These are phyloP conservation scores for Tagetes erecta DNA, from an alignment of 129 eudicot species.

Conservation along the genomic window DNA sequence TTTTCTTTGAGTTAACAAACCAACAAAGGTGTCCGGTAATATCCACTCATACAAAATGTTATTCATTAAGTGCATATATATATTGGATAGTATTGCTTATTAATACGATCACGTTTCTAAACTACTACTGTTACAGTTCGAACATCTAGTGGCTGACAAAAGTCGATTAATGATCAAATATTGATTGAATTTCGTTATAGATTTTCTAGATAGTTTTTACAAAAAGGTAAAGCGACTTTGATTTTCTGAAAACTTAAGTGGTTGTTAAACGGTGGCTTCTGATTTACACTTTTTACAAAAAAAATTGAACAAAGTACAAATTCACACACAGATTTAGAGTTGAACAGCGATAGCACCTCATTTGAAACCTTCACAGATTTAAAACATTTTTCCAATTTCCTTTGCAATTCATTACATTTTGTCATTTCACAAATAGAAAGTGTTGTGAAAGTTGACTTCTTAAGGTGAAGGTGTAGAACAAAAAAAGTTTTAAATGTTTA, in stretches of 20 bases:
- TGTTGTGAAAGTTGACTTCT: neutral
- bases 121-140: neutral
- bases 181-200: neutral
- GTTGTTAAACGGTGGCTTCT: neutral
- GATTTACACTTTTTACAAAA: neutral
- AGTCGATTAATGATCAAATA: neutral
- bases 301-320: neutral
- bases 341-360: neutral
- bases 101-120: neutral
- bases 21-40: too few species aligned
- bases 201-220: neutral
- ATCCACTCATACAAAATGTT: neutral
- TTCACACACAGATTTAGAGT: neutral
- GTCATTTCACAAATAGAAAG: neutral
- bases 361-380: neutral
- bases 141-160: neutral
- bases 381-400: too few species aligned
- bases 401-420: neutral
- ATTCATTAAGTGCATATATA: neutral
- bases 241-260: neutral
- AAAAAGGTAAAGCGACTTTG: neutral
- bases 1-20: neutral
- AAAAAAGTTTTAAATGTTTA: neutral
- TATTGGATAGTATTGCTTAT: neutral
- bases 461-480: neutral